Conservation (phyloP, 176 grass and related monocot species). For the Hyparrhenia diplandra region DNA sequence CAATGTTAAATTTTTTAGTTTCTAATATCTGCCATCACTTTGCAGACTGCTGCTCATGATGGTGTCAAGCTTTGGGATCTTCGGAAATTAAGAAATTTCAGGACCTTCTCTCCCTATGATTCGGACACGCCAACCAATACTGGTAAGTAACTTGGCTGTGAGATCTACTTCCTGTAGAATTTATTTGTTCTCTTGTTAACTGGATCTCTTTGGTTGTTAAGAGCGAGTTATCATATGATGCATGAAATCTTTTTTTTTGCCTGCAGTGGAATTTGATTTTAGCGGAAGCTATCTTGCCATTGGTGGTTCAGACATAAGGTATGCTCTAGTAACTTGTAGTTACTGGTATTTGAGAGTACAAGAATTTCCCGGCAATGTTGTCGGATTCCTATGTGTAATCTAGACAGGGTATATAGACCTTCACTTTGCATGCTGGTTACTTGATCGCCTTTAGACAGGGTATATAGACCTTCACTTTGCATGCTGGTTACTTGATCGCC, state of each 20-base stretch:
- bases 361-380: neutral
- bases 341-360: neutral
- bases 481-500: neutral
- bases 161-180: conserved; percentile 1
- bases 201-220: neutral
- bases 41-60: conserved; percentile 90
- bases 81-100: conserved; percentile 95
- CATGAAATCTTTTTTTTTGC: neutral
- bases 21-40: conserved; percentile 17
- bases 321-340: neutral
- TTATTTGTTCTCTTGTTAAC: neutral
- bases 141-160: conserved; percentile 44
- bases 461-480: neutral
- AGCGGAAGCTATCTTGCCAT: conserved; percentile 95
- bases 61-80: conserved; percentile 99
- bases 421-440: neutral
- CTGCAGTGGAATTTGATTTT: conserved; percentile 94
- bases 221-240: neutral
- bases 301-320: conserved; percentile 93
- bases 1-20: conserved; percentile 19
- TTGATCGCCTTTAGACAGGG: neutral
- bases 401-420: neutral
- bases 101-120: conserved; percentile 93
- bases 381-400: neutral
- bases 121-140: conserved; percentile 83